phyloP scores from a whole-genome alignment of 441 rosid genomes.

The Populus hybrid region DNA sequence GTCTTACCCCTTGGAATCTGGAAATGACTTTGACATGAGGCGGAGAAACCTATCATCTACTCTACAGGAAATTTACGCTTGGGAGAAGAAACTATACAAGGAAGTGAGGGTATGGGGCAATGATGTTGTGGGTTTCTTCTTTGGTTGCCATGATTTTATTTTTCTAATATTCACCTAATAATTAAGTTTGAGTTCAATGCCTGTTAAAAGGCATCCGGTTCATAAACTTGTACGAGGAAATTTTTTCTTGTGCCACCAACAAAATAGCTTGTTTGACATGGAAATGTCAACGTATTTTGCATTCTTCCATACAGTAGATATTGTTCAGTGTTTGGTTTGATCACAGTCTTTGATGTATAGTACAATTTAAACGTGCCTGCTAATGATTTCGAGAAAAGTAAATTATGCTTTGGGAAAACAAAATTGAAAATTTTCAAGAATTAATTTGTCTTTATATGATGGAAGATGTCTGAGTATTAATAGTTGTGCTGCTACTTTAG shows the following conservation, averaged over 20 bases:
- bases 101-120: slow-evolving; percentile 67
- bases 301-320: not conserved
- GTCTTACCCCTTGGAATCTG: slow-evolving; percentile 47
- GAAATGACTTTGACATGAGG: slow-evolving; percentile 33
- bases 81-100: slow-evolving; percentile 87
- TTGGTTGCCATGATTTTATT: not conserved
- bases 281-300: not conserved
- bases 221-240: not conserved
- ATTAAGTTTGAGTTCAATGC: not conserved
- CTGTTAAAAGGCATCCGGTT: not conserved
- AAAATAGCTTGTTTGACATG: not conserved
- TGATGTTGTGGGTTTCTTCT: not conserved
- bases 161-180: not conserved
- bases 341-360: no score
- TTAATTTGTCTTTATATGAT: not conserved
- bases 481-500: slow-evolving; percentile 9
- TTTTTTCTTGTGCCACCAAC: no score
- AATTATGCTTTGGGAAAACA: not conserved
- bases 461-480: not conserved
- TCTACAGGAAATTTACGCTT: slow-evolving; percentile 64
- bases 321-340: not conserved
- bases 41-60: slow-evolving; percentile 67
- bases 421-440: not conserved
- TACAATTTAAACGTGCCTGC: not conserved
- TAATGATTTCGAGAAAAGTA: not conserved